A percentile compares a stretch with the other conserved stretches of the same genome.
phyloP scores from a whole-genome alignment of 768 basidiomycete species.

The Boletus reticulatus region DNA sequence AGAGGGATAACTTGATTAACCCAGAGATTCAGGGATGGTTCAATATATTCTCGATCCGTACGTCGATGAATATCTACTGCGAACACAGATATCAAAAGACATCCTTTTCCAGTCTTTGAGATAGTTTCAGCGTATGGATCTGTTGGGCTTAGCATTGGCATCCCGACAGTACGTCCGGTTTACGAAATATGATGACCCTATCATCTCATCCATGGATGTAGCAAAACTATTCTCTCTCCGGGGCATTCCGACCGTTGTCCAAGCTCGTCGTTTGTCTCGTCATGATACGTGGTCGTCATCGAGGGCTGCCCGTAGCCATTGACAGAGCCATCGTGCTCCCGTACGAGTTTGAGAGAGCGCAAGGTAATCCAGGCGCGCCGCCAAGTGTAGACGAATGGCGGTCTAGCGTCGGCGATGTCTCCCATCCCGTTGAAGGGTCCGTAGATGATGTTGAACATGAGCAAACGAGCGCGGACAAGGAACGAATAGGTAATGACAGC shows the following conservation, averaged over 20 bases:
- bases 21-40: slow-evolving; percentile 63
- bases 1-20: slow-evolving; percentile 62
- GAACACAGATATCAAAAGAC: neutral
- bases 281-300: slow-evolving; percentile 93
- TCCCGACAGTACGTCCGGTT: slow-evolving; percentile 61
- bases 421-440: neutral
- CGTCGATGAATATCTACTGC: slow-evolving; percentile 24
- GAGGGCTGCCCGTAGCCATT: slow-evolving; percentile 84
- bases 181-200: neutral
- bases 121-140: slow-evolving; percentile 85
- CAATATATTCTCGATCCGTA: slow-evolving; percentile 78
- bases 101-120: slow-evolving; percentile 67
- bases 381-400: slow-evolving; percentile 10
- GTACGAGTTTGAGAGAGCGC: slow-evolving; percentile 47
- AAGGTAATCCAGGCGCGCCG: slow-evolving; percentile 12
- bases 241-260: slow-evolving; percentile 73
- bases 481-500: neutral
- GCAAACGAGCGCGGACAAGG: neutral
- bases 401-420: neutral
- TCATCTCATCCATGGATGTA: slow-evolving; percentile 29
- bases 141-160: slow-evolving; percentile 86
- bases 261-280: slow-evolving; percentile 86
- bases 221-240: slow-evolving; percentile 81
- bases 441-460: neutral
- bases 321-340: slow-evolving; percentile 86